Base-by-base conservation (phyloP, 352 stramenopile species). In the Globisporangium perplexum region DNA sequence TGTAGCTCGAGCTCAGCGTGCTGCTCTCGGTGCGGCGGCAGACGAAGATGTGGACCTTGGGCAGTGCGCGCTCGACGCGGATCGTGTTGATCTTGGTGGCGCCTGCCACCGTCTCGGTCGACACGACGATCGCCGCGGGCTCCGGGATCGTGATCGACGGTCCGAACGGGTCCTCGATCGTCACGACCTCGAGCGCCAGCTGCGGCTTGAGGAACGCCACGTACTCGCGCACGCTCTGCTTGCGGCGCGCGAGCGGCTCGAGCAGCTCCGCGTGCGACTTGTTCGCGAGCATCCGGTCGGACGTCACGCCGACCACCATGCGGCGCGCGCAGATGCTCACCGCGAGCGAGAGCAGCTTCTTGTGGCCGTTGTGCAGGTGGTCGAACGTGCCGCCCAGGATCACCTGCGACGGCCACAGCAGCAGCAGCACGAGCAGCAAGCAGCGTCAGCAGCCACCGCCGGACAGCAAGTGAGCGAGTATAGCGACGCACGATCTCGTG, bases 301-400 rank as follows among this genome's bases (percentile, higher is more conserved):
- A 70, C 11, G 86, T 96, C 38, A 97, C 83, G 8, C 88, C 88
- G 35, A 97, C 57, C 18, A 93, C 55, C 42, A 95, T 66, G 22
- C 56, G 53, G 14, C 47, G 57, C 10, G 59, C 45, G 38, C 76
- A 88, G 53, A 93, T 71, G 54, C 67, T 72, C 7, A 72, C 75
- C 0, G 86, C 87, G 18, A 93, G 57, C 22, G 81, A 90, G 24
- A 97, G 69, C 20, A 97, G 60, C 57, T 96, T 95, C 66, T 92
- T 95, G 73, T 97, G 88, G 18, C 88, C 88, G 49, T 94, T 95
- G 69, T 97, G 88, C 28, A 97, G 70, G 48, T 93, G 79, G 60
- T 97, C 88, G 60, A 97, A 97, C 30, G 86, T 97, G 35, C 88
- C 88, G 35, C 86, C 86, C 15, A 96, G 63, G 39, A 91, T 65